These are phyloP conservation scores for Hypoxylon fragiforme DNA, from an alignment of 495 filamentous ascomycete species.

Conservation along the genomic window DNA sequence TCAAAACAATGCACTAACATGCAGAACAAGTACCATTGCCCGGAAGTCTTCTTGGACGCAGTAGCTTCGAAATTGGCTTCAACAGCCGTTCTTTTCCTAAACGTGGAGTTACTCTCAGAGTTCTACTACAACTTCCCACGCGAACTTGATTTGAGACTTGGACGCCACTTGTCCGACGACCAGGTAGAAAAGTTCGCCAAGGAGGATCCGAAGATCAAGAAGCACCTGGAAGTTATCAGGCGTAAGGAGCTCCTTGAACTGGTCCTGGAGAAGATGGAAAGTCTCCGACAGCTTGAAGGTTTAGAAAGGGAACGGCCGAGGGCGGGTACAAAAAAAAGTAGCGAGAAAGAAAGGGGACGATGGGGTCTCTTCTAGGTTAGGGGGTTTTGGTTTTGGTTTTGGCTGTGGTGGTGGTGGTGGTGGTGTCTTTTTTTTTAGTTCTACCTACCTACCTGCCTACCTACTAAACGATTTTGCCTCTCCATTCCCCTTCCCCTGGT, in stretches of 20 bases:
- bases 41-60: constrained; percentile 95
- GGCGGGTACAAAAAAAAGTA: constrained; percentile 18
- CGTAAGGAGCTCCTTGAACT: constrained; percentile 92
- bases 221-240: constrained; percentile 86
- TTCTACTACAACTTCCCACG: constrained; percentile 98
- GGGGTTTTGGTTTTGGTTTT: too few relatives aligned
- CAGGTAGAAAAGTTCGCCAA: constrained; percentile 89
- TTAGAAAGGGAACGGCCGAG: constrained; percentile 33
- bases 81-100: constrained; percentile 95
- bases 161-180: constrained; percentile 71
- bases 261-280: constrained; percentile 91
- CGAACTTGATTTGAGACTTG: constrained; percentile 85
- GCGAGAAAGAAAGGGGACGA: constrained; percentile 36
- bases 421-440: too few relatives aligned
- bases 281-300: constrained; percentile 75
- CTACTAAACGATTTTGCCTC: background rate
- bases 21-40: constrained; percentile 93
- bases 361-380: constrained; percentile 43
- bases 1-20: constrained; percentile 79
- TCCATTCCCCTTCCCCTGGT: too few relatives aligned
- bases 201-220: constrained; percentile 85
- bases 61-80: constrained; percentile 93
- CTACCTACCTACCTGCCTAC: too few relatives aligned
- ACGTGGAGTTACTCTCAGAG: constrained; percentile 93
- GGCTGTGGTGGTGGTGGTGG: too few relatives aligned